A percentile compares a stretch with the other conserved stretches of the same genome.
phyloP scores from a whole-genome alignment of 108 stramenopile species.

The Epipyxis sp. region DNA sequence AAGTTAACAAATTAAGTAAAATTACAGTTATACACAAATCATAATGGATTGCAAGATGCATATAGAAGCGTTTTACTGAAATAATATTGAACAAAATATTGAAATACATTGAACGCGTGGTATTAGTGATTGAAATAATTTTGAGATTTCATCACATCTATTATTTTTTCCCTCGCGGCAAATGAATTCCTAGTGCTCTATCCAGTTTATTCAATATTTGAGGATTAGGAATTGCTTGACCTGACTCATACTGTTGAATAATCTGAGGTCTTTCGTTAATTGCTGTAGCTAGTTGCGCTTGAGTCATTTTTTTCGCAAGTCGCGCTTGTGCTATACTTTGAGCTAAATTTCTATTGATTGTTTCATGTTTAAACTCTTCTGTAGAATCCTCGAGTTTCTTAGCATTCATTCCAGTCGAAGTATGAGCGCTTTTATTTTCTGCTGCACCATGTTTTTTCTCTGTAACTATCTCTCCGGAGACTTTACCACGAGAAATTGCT shows the following conservation, averaged over 20 bases:
- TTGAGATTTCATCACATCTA: too few relatives aligned
- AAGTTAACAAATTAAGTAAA: too few relatives aligned
- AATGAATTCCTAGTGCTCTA: constrained; percentile 73
- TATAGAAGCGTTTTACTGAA: too few relatives aligned
- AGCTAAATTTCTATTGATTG: constrained; percentile 75
- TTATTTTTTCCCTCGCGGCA: constrained; percentile 61
- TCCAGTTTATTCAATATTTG: constrained; percentile 89
- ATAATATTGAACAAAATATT: too few relatives aligned
- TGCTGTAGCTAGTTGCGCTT: constrained; percentile 88
- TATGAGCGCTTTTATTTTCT: constrained; percentile 81
- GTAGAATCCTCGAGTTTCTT: constrained; percentile 81
- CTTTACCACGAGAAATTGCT: constrained; percentile 42
- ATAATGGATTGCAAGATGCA: too few relatives aligned
- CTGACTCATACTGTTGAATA: constrained; percentile 89
- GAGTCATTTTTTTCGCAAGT: constrained; percentile 91
- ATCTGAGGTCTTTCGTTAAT: constrained; percentile 97
- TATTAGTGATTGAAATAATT: too few relatives aligned
- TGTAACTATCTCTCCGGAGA: constrained; percentile 42
- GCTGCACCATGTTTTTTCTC: constrained; percentile 65
- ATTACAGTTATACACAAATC: too few relatives aligned
- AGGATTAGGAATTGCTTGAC: constrained; percentile 91
- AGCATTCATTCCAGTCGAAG: constrained; percentile 64
- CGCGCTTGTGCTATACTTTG: constrained; percentile 93
- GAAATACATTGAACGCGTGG: too few relatives aligned
- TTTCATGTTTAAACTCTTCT: constrained; percentile 78